Evolutionary conservation across 257 asterid species (phyloP).

Genomic region (Solanum peruvianum): DNA sequence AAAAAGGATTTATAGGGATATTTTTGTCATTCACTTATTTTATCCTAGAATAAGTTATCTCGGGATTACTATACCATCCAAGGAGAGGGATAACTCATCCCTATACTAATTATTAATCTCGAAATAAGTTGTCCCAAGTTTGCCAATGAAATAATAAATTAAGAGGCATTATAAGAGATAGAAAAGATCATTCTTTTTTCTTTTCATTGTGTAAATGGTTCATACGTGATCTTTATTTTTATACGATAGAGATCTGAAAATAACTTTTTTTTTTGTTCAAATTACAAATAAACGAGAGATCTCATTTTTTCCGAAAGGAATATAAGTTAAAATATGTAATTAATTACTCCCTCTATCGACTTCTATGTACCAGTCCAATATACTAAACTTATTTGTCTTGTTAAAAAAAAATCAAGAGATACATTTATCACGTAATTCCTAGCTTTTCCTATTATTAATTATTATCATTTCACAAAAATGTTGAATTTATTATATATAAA

Average conservation of each 20-base stretch:
- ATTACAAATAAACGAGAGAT: not conserved
- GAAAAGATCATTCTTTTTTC: too few species aligned
- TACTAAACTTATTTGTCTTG: not conserved
- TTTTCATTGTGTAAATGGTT: not conserved
- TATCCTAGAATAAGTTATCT: not conserved
- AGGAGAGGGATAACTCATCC: rapidly evolving
- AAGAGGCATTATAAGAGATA: not conserved
- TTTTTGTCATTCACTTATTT: too few species aligned
- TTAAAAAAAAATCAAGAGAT: not conserved
- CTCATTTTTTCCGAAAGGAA: not conserved
- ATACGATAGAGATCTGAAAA: not conserved
- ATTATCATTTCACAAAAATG: too few species aligned
- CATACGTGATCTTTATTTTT: not conserved
- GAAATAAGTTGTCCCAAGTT: rapidly evolving
- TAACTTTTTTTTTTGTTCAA: not conserved
- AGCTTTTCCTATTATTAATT: too few species aligned
- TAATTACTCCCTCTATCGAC: not conserved
- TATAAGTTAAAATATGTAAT: not conserved
- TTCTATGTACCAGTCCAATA: not conserved
- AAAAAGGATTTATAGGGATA: not conserved
- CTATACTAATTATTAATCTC: too few species aligned
- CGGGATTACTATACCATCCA: not conserved
- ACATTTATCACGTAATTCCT: too few species aligned
- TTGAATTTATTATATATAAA: not conserved
- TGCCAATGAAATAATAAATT: too few species aligned